Conservation (phyloP, 2,329 filamentous ascomycete genomes). For the Alternaria arborescens region DNA sequence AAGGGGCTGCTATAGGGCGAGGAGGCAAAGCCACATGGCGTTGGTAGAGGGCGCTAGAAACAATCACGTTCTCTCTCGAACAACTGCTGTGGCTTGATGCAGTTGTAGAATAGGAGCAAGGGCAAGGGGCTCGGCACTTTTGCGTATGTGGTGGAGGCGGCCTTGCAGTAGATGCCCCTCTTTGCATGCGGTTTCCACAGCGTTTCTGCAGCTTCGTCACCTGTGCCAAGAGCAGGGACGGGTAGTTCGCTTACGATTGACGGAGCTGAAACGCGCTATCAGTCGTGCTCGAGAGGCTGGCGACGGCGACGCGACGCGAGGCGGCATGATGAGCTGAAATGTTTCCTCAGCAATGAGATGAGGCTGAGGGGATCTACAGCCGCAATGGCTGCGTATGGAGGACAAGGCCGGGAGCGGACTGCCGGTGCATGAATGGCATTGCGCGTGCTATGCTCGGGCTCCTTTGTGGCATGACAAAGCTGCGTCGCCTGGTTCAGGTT, state of each 20-base stretch:
- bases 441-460: conserved; percentile 12
- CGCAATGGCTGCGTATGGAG: background rate
- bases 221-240: conserved; percentile 18
- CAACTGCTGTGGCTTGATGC: conserved; percentile 2
- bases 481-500: conserved; percentile 6
- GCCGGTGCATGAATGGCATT: conserved; percentile 12
- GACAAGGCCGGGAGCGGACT: conserved; percentile 5
- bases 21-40: conserved; percentile 9
- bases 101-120: conserved; percentile 9
- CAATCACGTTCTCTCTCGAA: conserved; percentile 4
- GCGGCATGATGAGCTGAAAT: background rate
- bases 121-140: conserved; percentile 9
- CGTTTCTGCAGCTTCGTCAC: conserved; percentile 20
- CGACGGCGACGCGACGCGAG: conserved; percentile 3
- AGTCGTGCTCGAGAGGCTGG: conserved; percentile 16
- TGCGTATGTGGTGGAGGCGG: conserved; percentile 3
- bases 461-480: conserved; percentile 5
- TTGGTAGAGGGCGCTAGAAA: conserved; percentile 13
- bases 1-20: conserved; percentile 11
- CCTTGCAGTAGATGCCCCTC: conserved; percentile 16
- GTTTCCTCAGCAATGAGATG: conserved; percentile 1
- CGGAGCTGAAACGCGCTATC: conserved; percentile 34
- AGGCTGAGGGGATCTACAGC: conserved; percentile 13
- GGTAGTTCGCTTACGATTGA: conserved; percentile 26
- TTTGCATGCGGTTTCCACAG: background rate